Percentiles rank a stretch among this genome's conserved stretches.
Evolutionary conservation across 1,284 basidiomycete species (phyloP).

Genomic region (Trametes hirsuta): DNA sequence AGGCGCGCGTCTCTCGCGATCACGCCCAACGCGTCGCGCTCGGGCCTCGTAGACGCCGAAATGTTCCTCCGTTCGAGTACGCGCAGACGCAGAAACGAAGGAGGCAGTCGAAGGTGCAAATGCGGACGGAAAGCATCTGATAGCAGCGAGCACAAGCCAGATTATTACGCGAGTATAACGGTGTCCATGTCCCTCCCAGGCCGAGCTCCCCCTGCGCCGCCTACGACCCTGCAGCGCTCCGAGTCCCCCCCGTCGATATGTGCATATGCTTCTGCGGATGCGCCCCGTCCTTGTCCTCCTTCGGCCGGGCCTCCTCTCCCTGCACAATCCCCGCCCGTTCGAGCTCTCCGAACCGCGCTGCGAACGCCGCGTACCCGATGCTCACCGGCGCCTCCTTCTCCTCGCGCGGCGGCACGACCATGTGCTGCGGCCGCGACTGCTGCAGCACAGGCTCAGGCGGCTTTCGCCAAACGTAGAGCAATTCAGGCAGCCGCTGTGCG

Average conservation of each 20-base stretch:
- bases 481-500: neutral
- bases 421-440: conserved; percentile 26
- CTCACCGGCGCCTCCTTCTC: conserved; percentile 20
- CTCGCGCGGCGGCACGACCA: conserved; percentile 13
- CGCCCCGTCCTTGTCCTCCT: conserved; percentile 1
- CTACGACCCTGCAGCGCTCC: neutral
- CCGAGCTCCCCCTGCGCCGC: neutral
- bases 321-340: conserved; percentile 27
- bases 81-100: neutral
- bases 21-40: conserved; percentile 13
- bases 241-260: too few species aligned
- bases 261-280: neutral
- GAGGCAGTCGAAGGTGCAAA: neutral
- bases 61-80: neutral
- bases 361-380: conserved; percentile 28
- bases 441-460: conserved; percentile 19
- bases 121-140: conserved; percentile 7
- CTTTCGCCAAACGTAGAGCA: conserved; percentile 10
- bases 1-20: conserved; percentile 10
- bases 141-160: conserved; percentile 4
- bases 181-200: neutral
- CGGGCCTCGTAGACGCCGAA: conserved; percentile 10
- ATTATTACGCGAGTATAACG: neutral
- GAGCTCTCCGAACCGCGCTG: conserved; percentile 21
- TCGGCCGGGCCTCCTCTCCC: conserved; percentile 28